A percentile compares a stretch with the other conserved stretches of the same genome.
Evolutionary conservation across 1,284 basidiomycete genomes (phyloP).

Genomic region (Anthracocystis setariae): DNA sequence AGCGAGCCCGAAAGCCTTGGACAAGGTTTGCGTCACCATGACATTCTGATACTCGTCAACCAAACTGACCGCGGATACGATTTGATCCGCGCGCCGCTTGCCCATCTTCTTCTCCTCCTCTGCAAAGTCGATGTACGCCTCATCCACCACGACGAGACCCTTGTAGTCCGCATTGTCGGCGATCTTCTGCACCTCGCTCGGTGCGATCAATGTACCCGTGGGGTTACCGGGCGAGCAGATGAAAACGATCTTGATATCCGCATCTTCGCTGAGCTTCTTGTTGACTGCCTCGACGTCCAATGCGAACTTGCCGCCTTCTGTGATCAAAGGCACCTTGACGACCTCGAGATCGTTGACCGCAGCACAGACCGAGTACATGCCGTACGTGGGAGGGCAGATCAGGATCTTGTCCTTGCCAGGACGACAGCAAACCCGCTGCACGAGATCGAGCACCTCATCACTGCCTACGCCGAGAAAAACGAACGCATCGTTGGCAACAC

Average conservation of each 20-base stretch:
- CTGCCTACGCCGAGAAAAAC: constrained; percentile 96
- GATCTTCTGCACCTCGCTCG: constrained; percentile 77
- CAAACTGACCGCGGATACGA: constrained; percentile 75
- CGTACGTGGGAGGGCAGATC: constrained; percentile 87
- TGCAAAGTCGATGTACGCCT: constrained; percentile 96
- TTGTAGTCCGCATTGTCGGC: constrained; percentile 84
- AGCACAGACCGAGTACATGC: constrained; percentile 95
- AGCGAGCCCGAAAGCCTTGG: constrained; percentile 95
- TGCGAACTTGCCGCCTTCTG: constrained; percentile 81
- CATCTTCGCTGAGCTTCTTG: constrained; percentile 47
- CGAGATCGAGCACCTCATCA: constrained; percentile 94
- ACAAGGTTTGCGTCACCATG: constrained; percentile 92
- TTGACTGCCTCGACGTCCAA: constrained; percentile 69
- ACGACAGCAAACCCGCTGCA: constrained; percentile 87
- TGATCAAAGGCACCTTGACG: constrained; percentile 81
- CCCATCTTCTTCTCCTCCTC: constrained; percentile 61
- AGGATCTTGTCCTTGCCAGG: constrained; percentile 80
- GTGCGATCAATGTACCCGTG: constrained; percentile 86
- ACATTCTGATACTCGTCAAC: constrained; percentile 86
- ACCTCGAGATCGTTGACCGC: constrained; percentile 92
- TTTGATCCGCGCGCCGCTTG: constrained; percentile 52
- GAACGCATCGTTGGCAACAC: constrained; percentile 69
- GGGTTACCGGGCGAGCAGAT: constrained; percentile 98
- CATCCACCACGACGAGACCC: constrained; percentile 92
- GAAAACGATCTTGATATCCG: constrained; percentile 85